Evolutionary conservation across 2,329 filamentous ascomycete species (phyloP).

Genomic region (Monosporascus sp.): DNA sequence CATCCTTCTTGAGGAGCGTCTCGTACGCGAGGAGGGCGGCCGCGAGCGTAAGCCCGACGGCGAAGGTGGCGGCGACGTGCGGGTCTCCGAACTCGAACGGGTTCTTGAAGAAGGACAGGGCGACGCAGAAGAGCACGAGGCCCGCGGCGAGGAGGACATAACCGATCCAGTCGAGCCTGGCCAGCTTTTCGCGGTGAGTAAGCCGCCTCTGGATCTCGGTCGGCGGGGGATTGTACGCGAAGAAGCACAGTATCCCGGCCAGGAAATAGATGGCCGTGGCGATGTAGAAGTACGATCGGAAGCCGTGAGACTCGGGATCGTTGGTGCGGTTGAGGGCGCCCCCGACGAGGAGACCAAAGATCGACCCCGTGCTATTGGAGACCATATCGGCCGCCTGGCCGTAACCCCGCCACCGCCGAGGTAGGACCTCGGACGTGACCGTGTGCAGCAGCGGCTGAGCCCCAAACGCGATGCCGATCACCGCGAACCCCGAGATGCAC

Average conservation of each 20-base stretch:
- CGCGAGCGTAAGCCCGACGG: conserved; percentile 25
- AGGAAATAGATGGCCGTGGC: conserved; percentile 23
- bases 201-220: conserved; percentile 21
- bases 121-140: conserved; percentile 33
- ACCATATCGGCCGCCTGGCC: conserved; percentile 30
- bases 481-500: conserved; percentile 31
- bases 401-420: conserved; percentile 29
- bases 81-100: conserved; percentile 33
- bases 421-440: conserved; percentile 35
- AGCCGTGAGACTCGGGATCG: conserved; percentile 23
- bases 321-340: conserved; percentile 27
- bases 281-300: conserved; percentile 33
- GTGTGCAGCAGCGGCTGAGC: conserved; percentile 34
- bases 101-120: conserved; percentile 33
- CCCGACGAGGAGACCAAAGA: conserved; percentile 29
- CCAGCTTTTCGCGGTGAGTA: conserved; percentile 27
- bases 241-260: conserved; percentile 20
- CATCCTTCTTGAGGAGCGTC: conserved; percentile 29
- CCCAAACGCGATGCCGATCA: conserved; percentile 31
- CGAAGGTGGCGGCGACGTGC: conserved; percentile 31
- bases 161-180: conserved; percentile 34
- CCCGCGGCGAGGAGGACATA: conserved; percentile 30
- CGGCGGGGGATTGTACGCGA: conserved; percentile 30
- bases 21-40: conserved; percentile 29
- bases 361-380: conserved; percentile 24